Evolutionary conservation across 139 green algal species (phyloP).

Genomic region (Tetradesmus obliquus): DNA sequence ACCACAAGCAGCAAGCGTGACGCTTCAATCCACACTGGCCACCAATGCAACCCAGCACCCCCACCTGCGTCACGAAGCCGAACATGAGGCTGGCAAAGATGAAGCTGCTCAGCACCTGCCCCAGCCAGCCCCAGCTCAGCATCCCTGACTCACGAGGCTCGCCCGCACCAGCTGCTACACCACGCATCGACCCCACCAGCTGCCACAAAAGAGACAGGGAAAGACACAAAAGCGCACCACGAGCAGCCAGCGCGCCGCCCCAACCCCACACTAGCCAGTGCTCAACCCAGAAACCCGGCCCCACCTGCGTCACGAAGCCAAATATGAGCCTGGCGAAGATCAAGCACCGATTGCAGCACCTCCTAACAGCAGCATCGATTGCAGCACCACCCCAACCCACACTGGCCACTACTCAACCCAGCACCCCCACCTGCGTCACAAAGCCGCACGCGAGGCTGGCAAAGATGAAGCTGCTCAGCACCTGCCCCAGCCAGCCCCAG

Average conservation of each 20-base stretch:
- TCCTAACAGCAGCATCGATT: too few species aligned
- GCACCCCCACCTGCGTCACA: conserved; percentile 60
- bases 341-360: too few species aligned
- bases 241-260: too few species aligned
- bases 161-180: too few species aligned
- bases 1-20: neutral
- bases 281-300: neutral
- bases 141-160: too few species aligned
- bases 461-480: conserved; percentile 77
- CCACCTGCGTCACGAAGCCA: conserved; percentile 24
- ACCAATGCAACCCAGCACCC: neutral
- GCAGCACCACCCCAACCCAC: neutral
- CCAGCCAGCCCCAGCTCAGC: neutral
- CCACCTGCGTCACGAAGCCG: conserved; percentile 76
- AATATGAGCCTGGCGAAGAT: too few species aligned
- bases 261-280: neutral
- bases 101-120: conserved; percentile 11
- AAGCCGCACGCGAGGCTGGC: conserved; percentile 94
- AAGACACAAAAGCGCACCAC: too few species aligned
- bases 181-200: too few species aligned
- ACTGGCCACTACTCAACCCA: neutral
- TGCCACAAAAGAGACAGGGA: too few species aligned
- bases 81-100: conserved; percentile 96
- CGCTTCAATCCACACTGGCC: neutral
- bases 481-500: neutral